phyloP scores from a whole-genome alignment of 768 basidiomycete genomes.

The Naganishia onofrii region DNA sequence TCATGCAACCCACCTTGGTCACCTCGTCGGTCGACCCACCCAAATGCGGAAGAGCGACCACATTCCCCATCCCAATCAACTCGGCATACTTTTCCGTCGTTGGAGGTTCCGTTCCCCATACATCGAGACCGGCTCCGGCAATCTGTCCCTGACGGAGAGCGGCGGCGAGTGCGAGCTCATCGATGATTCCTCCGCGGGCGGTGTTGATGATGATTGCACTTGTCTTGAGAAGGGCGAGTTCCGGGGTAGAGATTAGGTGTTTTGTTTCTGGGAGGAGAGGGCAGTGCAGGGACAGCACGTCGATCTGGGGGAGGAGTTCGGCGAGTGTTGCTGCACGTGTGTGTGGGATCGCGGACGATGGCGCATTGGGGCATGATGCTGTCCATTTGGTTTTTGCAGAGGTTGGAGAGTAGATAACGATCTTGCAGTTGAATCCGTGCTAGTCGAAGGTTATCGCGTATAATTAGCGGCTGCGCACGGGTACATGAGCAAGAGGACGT shows the following conservation, averaged over 20 bases:
- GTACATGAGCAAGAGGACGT: neutral
- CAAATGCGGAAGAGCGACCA: conserved; percentile 46
- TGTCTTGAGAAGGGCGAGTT: conserved; percentile 44
- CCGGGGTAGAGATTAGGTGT: conserved; percentile 40
- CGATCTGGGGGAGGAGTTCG: conserved; percentile 41
- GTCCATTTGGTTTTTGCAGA: conserved; percentile 42
- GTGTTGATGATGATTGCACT: conserved; percentile 51
- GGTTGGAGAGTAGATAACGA: conserved; percentile 50
- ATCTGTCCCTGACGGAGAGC: conserved; percentile 37
- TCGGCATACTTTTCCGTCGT: conserved; percentile 38
- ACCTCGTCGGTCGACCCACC: conserved; percentile 43
- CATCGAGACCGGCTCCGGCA: conserved; percentile 47
- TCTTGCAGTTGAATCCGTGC: conserved; percentile 43
- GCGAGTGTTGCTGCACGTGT: conserved; percentile 40
- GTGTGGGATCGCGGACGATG: conserved; percentile 37
- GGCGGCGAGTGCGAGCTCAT: conserved; percentile 39
- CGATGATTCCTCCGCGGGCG: conserved; percentile 50
- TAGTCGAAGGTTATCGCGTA: neutral
- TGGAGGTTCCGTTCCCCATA: conserved; percentile 45
- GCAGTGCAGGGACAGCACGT: conserved; percentile 52
- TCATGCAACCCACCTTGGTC: conserved; percentile 39
- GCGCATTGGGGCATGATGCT: conserved; percentile 23
- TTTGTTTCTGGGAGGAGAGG: conserved; percentile 45
- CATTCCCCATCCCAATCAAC: conserved; percentile 41
- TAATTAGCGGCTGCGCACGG: neutral